phyloP scores from a whole-genome alignment of 495 filamentous ascomycete genomes.

The Aspergillus taichungensis region DNA sequence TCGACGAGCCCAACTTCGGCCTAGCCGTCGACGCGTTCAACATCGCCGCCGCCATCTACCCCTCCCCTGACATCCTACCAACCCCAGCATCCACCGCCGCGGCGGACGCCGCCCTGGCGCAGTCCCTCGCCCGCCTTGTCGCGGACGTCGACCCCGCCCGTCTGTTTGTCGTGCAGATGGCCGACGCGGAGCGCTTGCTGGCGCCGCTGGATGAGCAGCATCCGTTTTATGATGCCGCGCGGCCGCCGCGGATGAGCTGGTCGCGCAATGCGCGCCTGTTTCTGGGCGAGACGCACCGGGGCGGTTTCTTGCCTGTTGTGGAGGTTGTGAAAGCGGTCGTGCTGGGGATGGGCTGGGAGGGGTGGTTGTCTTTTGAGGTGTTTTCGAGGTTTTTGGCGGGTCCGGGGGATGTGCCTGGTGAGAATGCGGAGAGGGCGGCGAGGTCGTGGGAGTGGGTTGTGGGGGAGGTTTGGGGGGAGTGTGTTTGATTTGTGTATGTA shows the following conservation, averaged over 20 bases:
- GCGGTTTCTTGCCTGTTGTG: conserved; percentile 49
- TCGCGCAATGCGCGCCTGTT: conserved; percentile 60
- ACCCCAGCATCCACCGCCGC: no score
- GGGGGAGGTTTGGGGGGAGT: no score
- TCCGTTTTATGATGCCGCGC: conserved; percentile 43
- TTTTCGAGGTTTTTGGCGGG: conserved; percentile 52
- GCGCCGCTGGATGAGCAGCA: conserved; percentile 45
- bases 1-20: conserved; percentile 56
- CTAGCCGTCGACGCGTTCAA: conserved; percentile 63
- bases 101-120: conserved; percentile 5
- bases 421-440: no score
- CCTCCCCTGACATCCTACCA: conserved; percentile 33
- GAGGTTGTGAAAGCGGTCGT: conserved; percentile 37
- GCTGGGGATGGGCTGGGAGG: conserved; percentile 48
- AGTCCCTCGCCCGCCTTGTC: conserved; percentile 20
- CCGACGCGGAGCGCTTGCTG: conserved; percentile 50
- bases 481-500: no score
- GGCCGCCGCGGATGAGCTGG: conserved; percentile 61
- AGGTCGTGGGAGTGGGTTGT: no score
- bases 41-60: conserved; percentile 54
- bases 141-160: conserved; percentile 45
- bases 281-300: conserved; percentile 49
- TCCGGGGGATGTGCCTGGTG: background rate
- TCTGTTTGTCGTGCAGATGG: conserved; percentile 61
- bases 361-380: conserved; percentile 58